Evolutionary conservation across 1,139 yeast genomes (phyloP).

Genomic region (Magnusiomyces suaveolens): DNA sequence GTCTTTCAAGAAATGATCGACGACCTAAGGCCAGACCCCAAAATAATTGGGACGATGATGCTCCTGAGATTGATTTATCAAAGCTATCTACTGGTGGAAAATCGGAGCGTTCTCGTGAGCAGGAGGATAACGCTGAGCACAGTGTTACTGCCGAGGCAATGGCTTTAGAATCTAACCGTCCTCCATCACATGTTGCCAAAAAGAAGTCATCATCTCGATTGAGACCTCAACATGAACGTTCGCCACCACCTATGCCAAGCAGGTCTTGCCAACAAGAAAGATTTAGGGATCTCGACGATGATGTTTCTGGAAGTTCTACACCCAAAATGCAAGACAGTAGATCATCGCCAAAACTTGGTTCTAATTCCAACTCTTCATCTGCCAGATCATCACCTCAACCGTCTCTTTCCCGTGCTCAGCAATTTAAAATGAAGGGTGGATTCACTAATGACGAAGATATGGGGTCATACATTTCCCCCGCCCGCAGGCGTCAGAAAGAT

Average conservation of each 20-base stretch:
- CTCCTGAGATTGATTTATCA: conserved; percentile 13
- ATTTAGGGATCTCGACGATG: conserved; percentile 13
- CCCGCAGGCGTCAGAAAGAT: conserved; percentile 17
- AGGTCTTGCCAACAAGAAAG: background rate
- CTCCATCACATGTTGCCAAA: background rate
- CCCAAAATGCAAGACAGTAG: background rate
- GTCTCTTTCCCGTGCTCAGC: conserved; percentile 14
- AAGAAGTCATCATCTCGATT: background rate
- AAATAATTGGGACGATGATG: conserved; percentile 17
- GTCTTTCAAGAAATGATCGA: conserved; percentile 6
- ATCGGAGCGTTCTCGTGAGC: background rate
- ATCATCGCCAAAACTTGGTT: conserved; percentile 1
- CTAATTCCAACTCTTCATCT: background rate
- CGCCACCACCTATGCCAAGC: background rate
- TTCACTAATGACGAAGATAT: conserved; percentile 20
- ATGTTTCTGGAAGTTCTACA: conserved; percentile 8
- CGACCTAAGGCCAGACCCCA: background rate
- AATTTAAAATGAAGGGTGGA: conserved; percentile 12
- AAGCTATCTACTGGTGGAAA: background rate
- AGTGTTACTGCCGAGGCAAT: conserved; percentile 14
- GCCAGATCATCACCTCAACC: background rate
- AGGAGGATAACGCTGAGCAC: background rate
- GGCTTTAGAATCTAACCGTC: conserved; percentile 9
- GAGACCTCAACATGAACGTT: background rate
- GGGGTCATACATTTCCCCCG: conserved; percentile 20